phyloP scores from a whole-genome alignment of 352 stramenopile genomes.

The Peronospora destructor region DNA sequence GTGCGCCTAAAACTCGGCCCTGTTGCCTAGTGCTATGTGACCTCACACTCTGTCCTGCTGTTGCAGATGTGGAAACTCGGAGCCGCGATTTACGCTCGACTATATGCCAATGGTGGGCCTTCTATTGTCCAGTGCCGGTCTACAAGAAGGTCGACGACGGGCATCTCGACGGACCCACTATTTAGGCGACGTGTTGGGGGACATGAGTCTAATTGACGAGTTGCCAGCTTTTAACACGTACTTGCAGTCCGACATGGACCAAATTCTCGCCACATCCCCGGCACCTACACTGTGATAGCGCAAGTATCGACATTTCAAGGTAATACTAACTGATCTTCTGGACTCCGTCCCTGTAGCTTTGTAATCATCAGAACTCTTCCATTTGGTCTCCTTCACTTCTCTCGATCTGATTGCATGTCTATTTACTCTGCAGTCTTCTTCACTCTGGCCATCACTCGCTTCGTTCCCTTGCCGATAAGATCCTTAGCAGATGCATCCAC shows the following conservation, averaged over 20 bases:
- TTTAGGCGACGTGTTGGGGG: slow-evolving; percentile 59
- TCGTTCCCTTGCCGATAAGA: slow-evolving; percentile 19
- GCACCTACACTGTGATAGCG: slow-evolving; percentile 22
- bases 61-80: slow-evolving; percentile 32
- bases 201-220: slow-evolving; percentile 63
- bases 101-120: slow-evolving; percentile 66
- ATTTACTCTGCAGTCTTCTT: slow-evolving; percentile 66
- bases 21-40: slow-evolving; percentile 5
- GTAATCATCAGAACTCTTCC: slow-evolving; percentile 27
- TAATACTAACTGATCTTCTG: slow-evolving; percentile 1
- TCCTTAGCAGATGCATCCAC: slow-evolving; percentile 33
- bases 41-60: slow-evolving; percentile 10
- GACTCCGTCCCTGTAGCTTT: slow-evolving; percentile 13
- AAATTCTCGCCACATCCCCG: slow-evolving; percentile 50
- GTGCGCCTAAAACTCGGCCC: slow-evolving; percentile 17
- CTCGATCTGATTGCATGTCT: slow-evolving; percentile 1
- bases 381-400: slow-evolving; percentile 9
- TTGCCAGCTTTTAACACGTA: slow-evolving; percentile 46
- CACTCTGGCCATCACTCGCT: slow-evolving; percentile 40
- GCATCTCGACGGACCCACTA: slow-evolving; percentile 70
- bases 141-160: slow-evolving; percentile 55
- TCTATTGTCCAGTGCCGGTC: slow-evolving; percentile 39
- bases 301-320: slow-evolving; percentile 6
- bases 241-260: slow-evolving; percentile 28
- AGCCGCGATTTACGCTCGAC: slow-evolving; percentile 46